phyloP scores from a whole-genome alignment of 805 yeast species.

The Priceomyces melissophilus region DNA sequence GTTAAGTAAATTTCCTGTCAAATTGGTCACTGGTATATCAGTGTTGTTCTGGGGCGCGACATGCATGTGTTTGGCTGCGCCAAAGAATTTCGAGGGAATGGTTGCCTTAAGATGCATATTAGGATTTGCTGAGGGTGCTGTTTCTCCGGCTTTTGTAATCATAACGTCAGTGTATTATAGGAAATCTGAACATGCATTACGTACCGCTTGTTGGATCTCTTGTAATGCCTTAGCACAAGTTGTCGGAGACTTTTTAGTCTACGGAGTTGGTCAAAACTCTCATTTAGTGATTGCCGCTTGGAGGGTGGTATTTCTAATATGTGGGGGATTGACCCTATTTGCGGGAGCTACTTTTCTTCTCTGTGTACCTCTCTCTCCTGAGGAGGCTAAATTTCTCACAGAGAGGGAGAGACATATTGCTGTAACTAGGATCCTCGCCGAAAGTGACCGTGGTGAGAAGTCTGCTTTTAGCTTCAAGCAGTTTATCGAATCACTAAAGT shows the following conservation, averaged over 20 bases:
- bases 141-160: conserved; percentile 13
- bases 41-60: conserved; percentile 4
- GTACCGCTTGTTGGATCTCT: conserved; percentile 4
- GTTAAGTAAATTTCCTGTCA: conserved; percentile 50
- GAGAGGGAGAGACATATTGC: conserved; percentile 17
- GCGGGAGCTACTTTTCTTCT: conserved; percentile 10
- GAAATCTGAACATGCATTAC: conserved; percentile 3
- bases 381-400: conserved; percentile 21
- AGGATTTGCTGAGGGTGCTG: conserved; percentile 9
- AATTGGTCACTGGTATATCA: conserved; percentile 2
- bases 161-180: conserved; percentile 18
- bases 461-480: conserved; percentile 21
- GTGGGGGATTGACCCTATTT: conserved; percentile 16
- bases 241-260: conserved; percentile 6
- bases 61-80: conserved; percentile 5
- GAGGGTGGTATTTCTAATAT: conserved; percentile 11
- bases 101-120: conserved; percentile 7
- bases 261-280: conserved; percentile 7
- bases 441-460: conserved; percentile 20
- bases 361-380: conserved; percentile 14
- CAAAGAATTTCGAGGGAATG: conserved; percentile 10
- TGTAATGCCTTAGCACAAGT: conserved; percentile 6
- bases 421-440: conserved; percentile 13
- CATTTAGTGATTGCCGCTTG: conserved; percentile 1
- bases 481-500: conserved; percentile 20